A percentile compares a stretch with the other conserved stretches of the same genome.
phyloP scores from a whole-genome alignment of 768 basidiomycete species.

The Pleurotus pulmonarius region DNA sequence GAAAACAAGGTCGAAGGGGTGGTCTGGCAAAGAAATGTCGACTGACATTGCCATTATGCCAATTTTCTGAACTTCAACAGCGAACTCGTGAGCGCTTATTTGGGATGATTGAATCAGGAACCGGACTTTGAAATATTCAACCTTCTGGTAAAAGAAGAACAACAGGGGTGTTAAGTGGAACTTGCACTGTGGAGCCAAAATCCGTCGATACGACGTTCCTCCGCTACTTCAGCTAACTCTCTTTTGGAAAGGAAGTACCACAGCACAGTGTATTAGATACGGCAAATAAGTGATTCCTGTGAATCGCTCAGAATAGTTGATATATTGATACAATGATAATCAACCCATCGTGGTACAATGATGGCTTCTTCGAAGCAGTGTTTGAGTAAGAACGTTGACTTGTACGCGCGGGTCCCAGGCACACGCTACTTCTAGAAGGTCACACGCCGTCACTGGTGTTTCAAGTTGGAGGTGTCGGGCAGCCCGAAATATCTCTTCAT shows the following conservation, averaged over 20 bases:
- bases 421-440: background rate
- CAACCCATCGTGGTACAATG: background rate
- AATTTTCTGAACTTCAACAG: background rate
- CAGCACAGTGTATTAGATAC: too few relatives aligned
- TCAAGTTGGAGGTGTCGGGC: background rate
- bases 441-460: background rate
- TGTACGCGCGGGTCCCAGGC: background rate
- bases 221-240: too few relatives aligned
- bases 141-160: too few relatives aligned
- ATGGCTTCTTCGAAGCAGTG: background rate
- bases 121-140: too few relatives aligned
- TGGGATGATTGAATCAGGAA: too few relatives aligned
- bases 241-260: too few relatives aligned
- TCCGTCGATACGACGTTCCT: too few relatives aligned
- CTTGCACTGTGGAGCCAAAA: too few relatives aligned
- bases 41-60: slow-evolving; percentile 37
- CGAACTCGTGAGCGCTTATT: background rate
- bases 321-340: too few relatives aligned
- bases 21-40: slow-evolving; percentile 66
- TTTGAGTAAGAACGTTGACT: background rate
- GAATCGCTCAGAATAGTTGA: too few relatives aligned
- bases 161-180: too few relatives aligned
- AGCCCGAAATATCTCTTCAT: background rate
- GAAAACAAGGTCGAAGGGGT: slow-evolving; percentile 89
- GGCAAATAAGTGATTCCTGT: too few relatives aligned